Evolutionary conservation across 2,329 filamentous ascomycete species (phyloP), one percentile per base, ranked within the genome.

Genomic region (Ceratocystis ficicola): DNA sequence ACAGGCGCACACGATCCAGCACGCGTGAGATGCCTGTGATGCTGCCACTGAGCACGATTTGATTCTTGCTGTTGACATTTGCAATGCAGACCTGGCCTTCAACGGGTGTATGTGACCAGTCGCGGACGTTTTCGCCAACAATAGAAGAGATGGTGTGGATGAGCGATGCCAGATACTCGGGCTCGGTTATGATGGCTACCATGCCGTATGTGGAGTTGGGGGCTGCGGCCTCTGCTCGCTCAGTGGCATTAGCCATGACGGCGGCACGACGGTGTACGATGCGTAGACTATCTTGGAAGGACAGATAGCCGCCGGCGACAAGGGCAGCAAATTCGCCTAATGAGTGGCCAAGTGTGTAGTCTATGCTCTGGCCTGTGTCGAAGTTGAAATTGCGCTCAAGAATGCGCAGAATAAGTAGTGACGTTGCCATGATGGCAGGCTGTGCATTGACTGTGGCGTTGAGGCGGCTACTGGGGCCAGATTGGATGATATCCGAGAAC

Each of bases 341-440:
- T 3, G 90, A 95, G 76, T 97, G 93, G 8, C 93, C 93, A 28
- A 96, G 80, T 0, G 89, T 89, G 44, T 95, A 85, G 75, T 96
- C 89, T 55, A 91, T 86, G 67, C 86, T 81, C 66, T 88, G 83
- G 7, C 79, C 76, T 5, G 86, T 82, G 66, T 83, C 80, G 76
- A 96, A 95, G 50, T 82, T 85, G 73, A 93, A 96, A 70, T 96
- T 89, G 68, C 83, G 79, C 77, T 96, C 90, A 69, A 97, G 81
- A 68, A 96, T 86, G 66, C 89, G 87, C 65, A 96, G 81, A 72
- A 96, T 95, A 67, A 96, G 82, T 72, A 96, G 86, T 32, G 90
- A 95, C 3, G 90, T 94, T 15, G 91, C 90, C 90, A 97, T 95
- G 75, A 96, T 96, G 71, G 93, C 92, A 1, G 93, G 93, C 75